Evolutionary conservation across 2,329 filamentous ascomycete species (phyloP), one percentile per base, ranked within the genome.

Genomic region (Epichloe scottii): DNA sequence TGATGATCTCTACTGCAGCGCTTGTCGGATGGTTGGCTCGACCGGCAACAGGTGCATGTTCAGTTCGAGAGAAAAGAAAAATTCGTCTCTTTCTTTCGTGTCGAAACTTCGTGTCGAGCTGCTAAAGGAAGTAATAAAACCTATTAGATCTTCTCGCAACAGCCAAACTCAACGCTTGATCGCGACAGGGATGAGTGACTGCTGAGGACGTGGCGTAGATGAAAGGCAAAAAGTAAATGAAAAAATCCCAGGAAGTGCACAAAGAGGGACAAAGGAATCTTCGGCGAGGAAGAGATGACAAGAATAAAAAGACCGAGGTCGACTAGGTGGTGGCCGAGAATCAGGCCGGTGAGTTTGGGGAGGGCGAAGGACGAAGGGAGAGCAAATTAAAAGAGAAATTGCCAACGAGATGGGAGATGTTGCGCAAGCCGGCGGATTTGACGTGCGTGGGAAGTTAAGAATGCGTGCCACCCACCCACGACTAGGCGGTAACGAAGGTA

Each of bases 1-100:
- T 10, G 3, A 12, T 17, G 23, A 37, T 38, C n/a, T 46, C 33
- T 19, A 47, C 39, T 35, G 45, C 26, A 46, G 44, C 15, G 39
- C 48, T 52, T 39, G 49, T 43, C 38, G 21, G 35, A 33, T 15
- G 17, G 45, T n/a, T 42, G 40, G 19, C 30, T 45, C 48, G 51
- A 23, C 26, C 39, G 46, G 26, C 48, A 47, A 15, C 21, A 26
- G 17, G 46, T 43, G 50, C 55, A 57, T 57, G 21, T 51, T 57
- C 53, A 41, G 41, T 33, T 17, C 12, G 5, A 23, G 21, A 35
- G n/a, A n/a, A 41, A 6, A 19, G 35, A 35, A 30, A 6, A 8
- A 19, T 34, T 1, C 12, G 23, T 34, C 21, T 40, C 17, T 14
- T 40, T 3, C 34, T 39, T 15, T 46, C 5, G 41, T 37, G 14